phyloP scores from a whole-genome alignment of 1,139 yeast genomes.

The Blastobotrys malaysiensis region DNA sequence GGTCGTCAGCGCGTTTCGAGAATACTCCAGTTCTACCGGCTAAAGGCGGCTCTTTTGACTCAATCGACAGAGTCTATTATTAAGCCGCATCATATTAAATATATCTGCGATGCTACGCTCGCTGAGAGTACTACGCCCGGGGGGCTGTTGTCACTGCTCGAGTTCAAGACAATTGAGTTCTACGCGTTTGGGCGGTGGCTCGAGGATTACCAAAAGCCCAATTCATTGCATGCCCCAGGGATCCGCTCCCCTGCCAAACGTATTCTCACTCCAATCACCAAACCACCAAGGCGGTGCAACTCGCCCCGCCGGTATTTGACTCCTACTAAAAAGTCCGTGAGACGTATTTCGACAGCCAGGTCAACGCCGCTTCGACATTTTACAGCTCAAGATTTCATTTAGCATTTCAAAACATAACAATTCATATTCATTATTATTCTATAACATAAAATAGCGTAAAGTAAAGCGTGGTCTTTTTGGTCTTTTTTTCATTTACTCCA shows the following conservation, averaged over 20 bases:
- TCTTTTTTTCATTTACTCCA: constrained; percentile 12
- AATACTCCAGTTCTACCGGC: neutral
- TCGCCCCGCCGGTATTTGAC: neutral
- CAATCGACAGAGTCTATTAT: neutral
- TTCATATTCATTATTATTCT: neutral
- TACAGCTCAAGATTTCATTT: neutral
- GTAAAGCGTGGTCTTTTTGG: neutral
- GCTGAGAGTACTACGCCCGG: neutral
- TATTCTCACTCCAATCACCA: neutral
- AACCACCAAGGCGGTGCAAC: neutral
- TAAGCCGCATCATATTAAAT: neutral
- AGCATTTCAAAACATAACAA: neutral
- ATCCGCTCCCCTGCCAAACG: neutral
- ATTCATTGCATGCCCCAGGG: neutral
- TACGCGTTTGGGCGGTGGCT: neutral
- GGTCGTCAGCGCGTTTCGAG: neutral
- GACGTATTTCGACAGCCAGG: neutral
- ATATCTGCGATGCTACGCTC: neutral
- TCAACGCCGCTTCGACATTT: neutral
- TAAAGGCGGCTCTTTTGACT: neutral
- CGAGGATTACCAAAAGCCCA: neutral
- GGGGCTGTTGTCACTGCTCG: neutral
- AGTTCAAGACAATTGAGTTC: neutral
- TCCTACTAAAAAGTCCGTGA: neutral
- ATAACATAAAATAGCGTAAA: neutral